Conservation (phyloP, 176 grass and related monocot genomes). For the Aegilops speltoides region DNA sequence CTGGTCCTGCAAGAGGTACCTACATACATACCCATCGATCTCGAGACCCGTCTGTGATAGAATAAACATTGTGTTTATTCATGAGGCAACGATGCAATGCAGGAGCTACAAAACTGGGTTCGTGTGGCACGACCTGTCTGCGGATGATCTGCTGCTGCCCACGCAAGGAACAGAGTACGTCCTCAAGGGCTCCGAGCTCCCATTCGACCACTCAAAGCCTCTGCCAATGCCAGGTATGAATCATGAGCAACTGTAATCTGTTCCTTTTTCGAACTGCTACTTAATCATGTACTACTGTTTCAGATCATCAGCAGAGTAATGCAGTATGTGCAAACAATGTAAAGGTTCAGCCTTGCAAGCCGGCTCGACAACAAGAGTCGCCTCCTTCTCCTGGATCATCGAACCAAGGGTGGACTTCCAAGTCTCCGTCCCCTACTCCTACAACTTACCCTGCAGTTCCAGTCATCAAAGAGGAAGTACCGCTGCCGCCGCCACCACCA, state of each 20-base stretch:
- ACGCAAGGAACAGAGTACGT: slow-evolving; percentile 60
- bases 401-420: not conserved
- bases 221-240: not conserved
- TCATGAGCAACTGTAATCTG: not conserved
- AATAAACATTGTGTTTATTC: not conserved
- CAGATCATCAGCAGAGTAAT: slow-evolving; percentile 27
- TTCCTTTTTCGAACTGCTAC: not conserved
- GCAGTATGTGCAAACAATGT: not conserved
- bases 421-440: not conserved
- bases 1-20: slow-evolving; percentile 91
- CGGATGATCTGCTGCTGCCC: slow-evolving; percentile 55
- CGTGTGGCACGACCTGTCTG: slow-evolving; percentile 79
- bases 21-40: not conserved
- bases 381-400: not conserved
- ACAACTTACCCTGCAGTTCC: not conserved
- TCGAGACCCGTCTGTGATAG: too few species aligned
- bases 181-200: slow-evolving; percentile 69
- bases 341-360: not conserved
- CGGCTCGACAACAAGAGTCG: not conserved
- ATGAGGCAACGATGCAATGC: not conserved
- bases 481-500: not conserved
- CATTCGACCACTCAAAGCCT: slow-evolving; percentile 27
- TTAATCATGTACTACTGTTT: not conserved
- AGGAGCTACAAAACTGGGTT: slow-evolving; percentile 76
- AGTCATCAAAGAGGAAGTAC: not conserved